Evolutionary conservation across 768 basidiomycete genomes (phyloP).

Genomic region (Psilocybe azurescens): DNA sequence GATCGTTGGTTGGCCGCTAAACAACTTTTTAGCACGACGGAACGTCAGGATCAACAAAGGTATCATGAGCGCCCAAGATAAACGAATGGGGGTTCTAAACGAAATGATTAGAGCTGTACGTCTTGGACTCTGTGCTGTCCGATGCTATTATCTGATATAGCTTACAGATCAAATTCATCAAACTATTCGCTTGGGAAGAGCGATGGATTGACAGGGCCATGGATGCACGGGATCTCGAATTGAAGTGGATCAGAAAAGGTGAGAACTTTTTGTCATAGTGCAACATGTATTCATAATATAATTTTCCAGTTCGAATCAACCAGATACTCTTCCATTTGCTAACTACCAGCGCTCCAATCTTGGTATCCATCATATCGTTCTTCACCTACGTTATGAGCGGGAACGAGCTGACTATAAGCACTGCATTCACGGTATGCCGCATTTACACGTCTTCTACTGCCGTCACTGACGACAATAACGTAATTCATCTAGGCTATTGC

Average conservation of each 20-base stretch:
- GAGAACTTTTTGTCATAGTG: neutral
- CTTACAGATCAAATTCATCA: conserved; percentile 70
- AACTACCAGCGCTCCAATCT: conserved; percentile 78
- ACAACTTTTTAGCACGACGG: conserved; percentile 65
- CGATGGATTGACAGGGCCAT: conserved; percentile 72
- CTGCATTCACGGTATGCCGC: conserved; percentile 79
- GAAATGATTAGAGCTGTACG: conserved; percentile 74
- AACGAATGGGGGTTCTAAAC: conserved; percentile 77
- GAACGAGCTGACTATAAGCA: conserved; percentile 74
- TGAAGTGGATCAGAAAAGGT: conserved; percentile 81
- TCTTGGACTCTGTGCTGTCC: neutral
- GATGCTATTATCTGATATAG: neutral
- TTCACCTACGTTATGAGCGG: conserved; percentile 72
- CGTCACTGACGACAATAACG: neutral
- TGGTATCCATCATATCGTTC: conserved; percentile 87
- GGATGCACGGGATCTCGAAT: conserved; percentile 69
- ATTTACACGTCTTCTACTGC: neutral
- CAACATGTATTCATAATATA: neutral
- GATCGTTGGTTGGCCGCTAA: conserved; percentile 75
- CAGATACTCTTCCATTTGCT: conserved; percentile 70
- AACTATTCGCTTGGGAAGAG: conserved; percentile 85
- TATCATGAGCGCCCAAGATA: conserved; percentile 65
- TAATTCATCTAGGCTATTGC: conserved; percentile 61
- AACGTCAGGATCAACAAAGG: conserved; percentile 67
- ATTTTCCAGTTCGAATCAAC: conserved; percentile 65